phyloP scores from a whole-genome alignment of 768 basidiomycete genomes.

The Nidula microcarpa region DNA sequence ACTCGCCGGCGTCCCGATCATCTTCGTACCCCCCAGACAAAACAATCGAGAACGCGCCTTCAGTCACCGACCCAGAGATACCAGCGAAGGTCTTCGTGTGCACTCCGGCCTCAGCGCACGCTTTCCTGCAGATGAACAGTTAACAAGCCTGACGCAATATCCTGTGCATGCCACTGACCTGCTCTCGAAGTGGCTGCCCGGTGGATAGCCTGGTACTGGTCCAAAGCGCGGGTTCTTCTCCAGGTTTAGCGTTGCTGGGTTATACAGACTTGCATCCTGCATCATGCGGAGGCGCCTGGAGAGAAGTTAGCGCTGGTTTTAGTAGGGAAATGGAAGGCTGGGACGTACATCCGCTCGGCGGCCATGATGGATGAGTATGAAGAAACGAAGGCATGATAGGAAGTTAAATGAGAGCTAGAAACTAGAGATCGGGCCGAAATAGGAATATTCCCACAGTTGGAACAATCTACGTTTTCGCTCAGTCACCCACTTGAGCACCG shows the following conservation, averaged over 20 bases:
- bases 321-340: not conserved
- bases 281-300: constrained; percentile 16
- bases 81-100: constrained; percentile 27
- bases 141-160: not conserved
- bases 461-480: not conserved
- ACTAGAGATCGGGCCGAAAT: not conserved
- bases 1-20: constrained; percentile 33
- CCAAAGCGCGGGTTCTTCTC: constrained; percentile 18
- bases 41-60: constrained; percentile 38
- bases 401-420: not conserved
- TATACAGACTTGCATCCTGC: constrained; percentile 12
- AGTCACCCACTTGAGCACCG: not conserved
- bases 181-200: constrained; percentile 15
- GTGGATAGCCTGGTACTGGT: constrained; percentile 10
- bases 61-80: constrained; percentile 22
- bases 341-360: constrained; percentile 18
- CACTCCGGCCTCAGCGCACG: constrained; percentile 17
- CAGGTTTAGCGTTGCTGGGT: constrained; percentile 7
- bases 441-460: not conserved
- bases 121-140: constrained; percentile 14
- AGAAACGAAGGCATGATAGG: not conserved
- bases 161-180: constrained; percentile 11
- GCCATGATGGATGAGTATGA: constrained; percentile 8
- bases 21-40: constrained; percentile 38
- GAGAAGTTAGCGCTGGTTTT: not conserved